phyloP scores from a whole-genome alignment of 1,139 yeast genomes.

The Trichomonascaceae sp. region DNA sequence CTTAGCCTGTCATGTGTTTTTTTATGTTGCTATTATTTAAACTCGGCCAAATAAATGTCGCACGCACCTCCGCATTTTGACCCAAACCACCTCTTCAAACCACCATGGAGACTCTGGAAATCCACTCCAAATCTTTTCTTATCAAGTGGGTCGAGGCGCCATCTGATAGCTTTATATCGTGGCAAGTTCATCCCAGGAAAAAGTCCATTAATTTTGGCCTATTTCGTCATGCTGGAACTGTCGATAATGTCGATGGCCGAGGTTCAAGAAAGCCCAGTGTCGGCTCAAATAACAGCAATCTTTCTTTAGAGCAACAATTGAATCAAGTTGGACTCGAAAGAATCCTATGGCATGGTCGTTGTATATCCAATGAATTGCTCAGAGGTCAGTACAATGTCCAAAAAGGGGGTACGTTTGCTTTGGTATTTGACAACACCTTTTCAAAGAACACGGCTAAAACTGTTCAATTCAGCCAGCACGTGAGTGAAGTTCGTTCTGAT shows the following conservation, averaged over 20 bases:
- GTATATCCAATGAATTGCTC: constrained; percentile 31
- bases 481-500: constrained; percentile 18
- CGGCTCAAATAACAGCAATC: not conserved
- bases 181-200: constrained; percentile 80
- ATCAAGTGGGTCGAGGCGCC: constrained; percentile 87
- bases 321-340: constrained; percentile 31
- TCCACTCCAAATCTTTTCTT: constrained; percentile 81
- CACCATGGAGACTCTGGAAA: constrained; percentile 76
- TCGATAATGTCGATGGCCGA: constrained; percentile 8
- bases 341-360: constrained; percentile 32
- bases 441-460: constrained; percentile 81
- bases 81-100: not conserved
- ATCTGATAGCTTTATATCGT: constrained; percentile 57
- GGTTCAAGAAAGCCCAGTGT: constrained; percentile 8
- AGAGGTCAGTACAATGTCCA: constrained; percentile 57
- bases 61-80: not conserved
- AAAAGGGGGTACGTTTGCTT: constrained; percentile 62
- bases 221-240: constrained; percentile 33
- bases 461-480: constrained; percentile 59
- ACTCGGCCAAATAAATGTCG: not conserved
- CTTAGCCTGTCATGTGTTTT: not conserved
- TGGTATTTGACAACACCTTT: constrained; percentile 87
- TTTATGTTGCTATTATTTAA: not conserved
- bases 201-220: constrained; percentile 70
- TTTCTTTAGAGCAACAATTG: constrained; percentile 29